Percentiles rank a stretch among this genome's conserved stretches.
These are phyloP conservation scores for Boletellus deceptivus DNA, from an alignment of 1,284 basidiomycete genomes.

Conservation along the genomic window DNA sequence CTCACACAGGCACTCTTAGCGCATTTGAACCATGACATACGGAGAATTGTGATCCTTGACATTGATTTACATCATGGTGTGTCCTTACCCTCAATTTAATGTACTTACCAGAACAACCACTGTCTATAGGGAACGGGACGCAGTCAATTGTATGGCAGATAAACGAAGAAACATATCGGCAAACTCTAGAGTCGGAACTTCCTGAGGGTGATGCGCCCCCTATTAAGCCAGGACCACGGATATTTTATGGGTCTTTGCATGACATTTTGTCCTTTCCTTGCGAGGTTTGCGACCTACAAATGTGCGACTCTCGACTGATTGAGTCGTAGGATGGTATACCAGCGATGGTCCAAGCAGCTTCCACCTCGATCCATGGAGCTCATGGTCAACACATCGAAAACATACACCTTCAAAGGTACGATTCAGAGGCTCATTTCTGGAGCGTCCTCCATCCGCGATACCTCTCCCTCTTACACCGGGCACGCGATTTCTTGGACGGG, in stretches of 20 bases:
- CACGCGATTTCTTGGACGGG: constrained; percentile 67
- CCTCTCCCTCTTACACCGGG: constrained; percentile 67
- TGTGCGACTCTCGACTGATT: constrained; percentile 5
- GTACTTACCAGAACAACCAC: background rate
- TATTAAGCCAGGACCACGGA: constrained; percentile 15
- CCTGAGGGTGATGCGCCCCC: constrained; percentile 38
- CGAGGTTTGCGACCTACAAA: constrained; percentile 53
- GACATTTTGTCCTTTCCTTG: constrained; percentile 93
- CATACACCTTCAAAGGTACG: constrained; percentile 82
- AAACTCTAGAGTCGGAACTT: constrained; percentile 54
- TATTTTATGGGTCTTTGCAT: constrained; percentile 38
- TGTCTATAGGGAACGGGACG: constrained; percentile 70
- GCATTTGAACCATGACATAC: constrained; percentile 76
- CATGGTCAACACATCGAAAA: constrained; percentile 94
- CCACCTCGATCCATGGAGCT: constrained; percentile 72
- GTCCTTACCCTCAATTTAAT: constrained; percentile 6
- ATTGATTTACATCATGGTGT: constrained; percentile 91
- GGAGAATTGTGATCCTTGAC: constrained; percentile 85
- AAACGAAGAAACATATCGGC: constrained; percentile 81
- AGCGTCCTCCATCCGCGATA: constrained; percentile 64
- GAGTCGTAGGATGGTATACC: constrained; percentile 71
- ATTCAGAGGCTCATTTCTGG: constrained; percentile 77
- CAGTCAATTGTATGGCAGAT: constrained; percentile 83
- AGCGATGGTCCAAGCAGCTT: constrained; percentile 81
- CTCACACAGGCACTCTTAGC: constrained; percentile 43